phyloP scores from a whole-genome alignment of 208 protist genomes.

The Trypanosoma conorhini region DNA sequence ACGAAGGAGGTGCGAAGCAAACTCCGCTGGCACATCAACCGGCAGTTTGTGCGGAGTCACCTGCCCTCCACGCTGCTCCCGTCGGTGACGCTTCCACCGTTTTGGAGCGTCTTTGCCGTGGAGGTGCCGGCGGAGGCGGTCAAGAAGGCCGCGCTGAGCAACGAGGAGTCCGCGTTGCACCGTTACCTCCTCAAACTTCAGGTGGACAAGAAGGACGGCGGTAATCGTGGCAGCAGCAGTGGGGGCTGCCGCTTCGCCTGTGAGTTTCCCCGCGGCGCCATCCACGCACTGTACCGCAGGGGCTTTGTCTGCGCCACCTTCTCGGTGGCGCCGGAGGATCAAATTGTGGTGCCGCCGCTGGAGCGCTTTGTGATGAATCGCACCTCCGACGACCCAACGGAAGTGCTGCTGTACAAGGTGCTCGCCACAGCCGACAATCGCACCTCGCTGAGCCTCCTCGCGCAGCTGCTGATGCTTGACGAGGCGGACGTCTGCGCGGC shows the following conservation, averaged over 20 bases:
- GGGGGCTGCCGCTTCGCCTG: slow-evolving; percentile 40
- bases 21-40: slow-evolving; percentile 77
- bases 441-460: slow-evolving; percentile 89
- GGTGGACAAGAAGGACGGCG: slow-evolving; percentile 23
- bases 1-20: slow-evolving; percentile 95
- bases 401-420: slow-evolving; percentile 96
- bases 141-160: slow-evolving; percentile 18
- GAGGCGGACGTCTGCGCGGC: slow-evolving; percentile 91
- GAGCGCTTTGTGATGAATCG: slow-evolving; percentile 98
- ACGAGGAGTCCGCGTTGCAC: slow-evolving; percentile 50
- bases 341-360: slow-evolving; percentile 91
- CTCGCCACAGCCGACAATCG: slow-evolving; percentile 96
- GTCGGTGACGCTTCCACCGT: slow-evolving; percentile 47
- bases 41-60: slow-evolving; percentile 56
- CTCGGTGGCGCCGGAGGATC: slow-evolving; percentile 86
- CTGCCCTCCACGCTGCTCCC: slow-evolving; percentile 57
- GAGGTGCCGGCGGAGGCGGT: slow-evolving; percentile 30
- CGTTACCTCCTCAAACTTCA: slow-evolving; percentile 39
- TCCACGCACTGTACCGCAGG: slow-evolving; percentile 77
- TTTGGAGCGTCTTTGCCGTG: slow-evolving; percentile 53
- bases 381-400: slow-evolving; percentile 93
- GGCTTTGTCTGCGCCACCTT: slow-evolving; percentile 91
- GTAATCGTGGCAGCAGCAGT: slow-evolving; percentile 1
- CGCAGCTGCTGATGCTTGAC: slow-evolving; percentile 91
- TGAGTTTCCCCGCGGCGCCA: slow-evolving; percentile 43